Evolutionary conservation across 805 yeast genomes (phyloP).

Genomic region (Spathaspora boniae): DNA sequence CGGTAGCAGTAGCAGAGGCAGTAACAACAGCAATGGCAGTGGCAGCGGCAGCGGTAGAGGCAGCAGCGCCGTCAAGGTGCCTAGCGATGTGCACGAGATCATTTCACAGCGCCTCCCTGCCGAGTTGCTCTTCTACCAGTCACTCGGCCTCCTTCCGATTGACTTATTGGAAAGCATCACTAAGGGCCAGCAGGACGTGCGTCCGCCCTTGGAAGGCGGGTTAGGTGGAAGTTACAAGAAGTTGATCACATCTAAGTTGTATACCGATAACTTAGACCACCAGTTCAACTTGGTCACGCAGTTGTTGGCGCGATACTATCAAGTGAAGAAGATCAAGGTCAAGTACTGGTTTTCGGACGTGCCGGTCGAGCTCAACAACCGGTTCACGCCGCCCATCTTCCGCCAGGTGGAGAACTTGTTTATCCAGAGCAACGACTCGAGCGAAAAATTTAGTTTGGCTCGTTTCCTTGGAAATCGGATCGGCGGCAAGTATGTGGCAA

Average conservation of each 20-base stretch:
- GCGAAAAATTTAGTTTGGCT: constrained; percentile 22
- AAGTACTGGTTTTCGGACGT: constrained; percentile 53
- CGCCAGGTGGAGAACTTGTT: constrained; percentile 28
- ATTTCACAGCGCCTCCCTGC: constrained; percentile 84
- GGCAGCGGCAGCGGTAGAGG: constrained; percentile 1
- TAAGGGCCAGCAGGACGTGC: constrained; percentile 57
- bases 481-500: constrained; percentile 17
- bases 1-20: background rate
- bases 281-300: constrained; percentile 67
- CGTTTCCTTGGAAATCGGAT: constrained; percentile 19
- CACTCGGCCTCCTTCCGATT: constrained; percentile 68
- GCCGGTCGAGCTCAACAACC: constrained; percentile 43
- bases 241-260: constrained; percentile 45
- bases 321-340: constrained; percentile 60
- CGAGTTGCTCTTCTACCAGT: constrained; percentile 77
- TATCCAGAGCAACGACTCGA: constrained; percentile 10
- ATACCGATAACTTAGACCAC: constrained; percentile 52
- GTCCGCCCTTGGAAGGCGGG: constrained; percentile 60
- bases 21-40: background rate
- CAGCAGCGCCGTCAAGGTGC: constrained; percentile 39
- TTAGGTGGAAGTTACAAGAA: constrained; percentile 53
- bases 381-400: constrained; percentile 52
- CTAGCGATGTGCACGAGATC: constrained; percentile 77
- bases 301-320: constrained; percentile 79
- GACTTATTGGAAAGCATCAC: constrained; percentile 65